These are phyloP conservation scores for Ceraceosorus guamensis DNA, from an alignment of 1,284 basidiomycete genomes.

Conservation along the genomic window DNA sequence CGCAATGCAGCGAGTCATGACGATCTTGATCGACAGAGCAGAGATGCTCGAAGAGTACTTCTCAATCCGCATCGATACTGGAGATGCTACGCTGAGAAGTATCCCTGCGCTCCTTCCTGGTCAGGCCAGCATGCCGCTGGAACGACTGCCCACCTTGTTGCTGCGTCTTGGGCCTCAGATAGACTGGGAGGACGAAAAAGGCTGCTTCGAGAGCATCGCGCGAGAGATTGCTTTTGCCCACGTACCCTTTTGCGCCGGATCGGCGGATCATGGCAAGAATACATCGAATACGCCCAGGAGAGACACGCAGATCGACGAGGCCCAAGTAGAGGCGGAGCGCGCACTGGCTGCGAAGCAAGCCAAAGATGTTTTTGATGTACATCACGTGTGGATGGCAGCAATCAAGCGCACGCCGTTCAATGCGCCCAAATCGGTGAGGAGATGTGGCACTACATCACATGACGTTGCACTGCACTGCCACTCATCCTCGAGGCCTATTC, in stretches of 20 bases:
- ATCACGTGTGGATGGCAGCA: constrained; percentile 30
- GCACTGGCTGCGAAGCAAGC: constrained; percentile 1
- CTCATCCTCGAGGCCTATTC: background rate
- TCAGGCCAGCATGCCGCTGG: constrained; percentile 78
- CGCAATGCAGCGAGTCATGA: constrained; percentile 18
- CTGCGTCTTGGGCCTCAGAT: constrained; percentile 57
- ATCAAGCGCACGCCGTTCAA: constrained; percentile 14
- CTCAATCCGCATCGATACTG: constrained; percentile 56
- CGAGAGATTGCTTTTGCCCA: constrained; percentile 62
- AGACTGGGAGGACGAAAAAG: constrained; percentile 74
- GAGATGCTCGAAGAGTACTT: constrained; percentile 94
- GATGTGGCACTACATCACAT: too few relatives aligned
- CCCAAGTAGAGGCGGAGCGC: background rate
- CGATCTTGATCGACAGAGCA: constrained; percentile 53
- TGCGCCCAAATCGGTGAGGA: constrained; percentile 7
- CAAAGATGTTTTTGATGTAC: constrained; percentile 12
- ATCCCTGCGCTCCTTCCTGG: constrained; percentile 75
- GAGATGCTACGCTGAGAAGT: constrained; percentile 61
- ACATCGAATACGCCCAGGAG: too few relatives aligned
- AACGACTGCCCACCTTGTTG: constrained; percentile 32
- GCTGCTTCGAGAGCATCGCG: constrained; percentile 77
- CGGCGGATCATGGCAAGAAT: background rate
- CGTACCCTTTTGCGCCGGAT: constrained; percentile 49
- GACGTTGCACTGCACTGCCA: background rate
- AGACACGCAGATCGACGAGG: background rate